Evolutionary conservation across 345 rosid genomes (phyloP), one percentile per base, ranked within the genome.

Genomic region (Firmiana major): DNA sequence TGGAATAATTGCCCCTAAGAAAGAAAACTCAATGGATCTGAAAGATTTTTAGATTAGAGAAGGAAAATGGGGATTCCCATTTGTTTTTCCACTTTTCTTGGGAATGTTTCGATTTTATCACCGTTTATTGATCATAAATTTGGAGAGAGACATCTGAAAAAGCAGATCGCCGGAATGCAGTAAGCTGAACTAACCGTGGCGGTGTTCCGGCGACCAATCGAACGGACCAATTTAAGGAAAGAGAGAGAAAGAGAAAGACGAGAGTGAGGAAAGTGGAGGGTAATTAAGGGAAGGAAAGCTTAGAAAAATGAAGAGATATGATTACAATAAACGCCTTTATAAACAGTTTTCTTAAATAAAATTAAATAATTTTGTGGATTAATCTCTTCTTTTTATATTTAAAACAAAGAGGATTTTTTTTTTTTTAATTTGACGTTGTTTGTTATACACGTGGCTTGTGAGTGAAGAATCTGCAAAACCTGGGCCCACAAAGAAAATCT

Each of bases 161-260:
- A 58, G 31, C 75, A 42, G 75, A 48, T 76, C 78, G 45, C 81
- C 85, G 76, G 83, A 46, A 77, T 71, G 68, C 71, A 70, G 69
- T 73, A 48, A 53, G 64, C 22, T 64, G 62, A 80, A 76, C 82
- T 31, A 77, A 80, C 77, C 77, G 79, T 49, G 53, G 45, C 57
- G 58, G 75, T 3, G 16, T 60, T 74, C 81, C 73, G 66, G 78
- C 46, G 74, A 66, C 77, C 53, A 75, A 81, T 74, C 76, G 70
- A 31, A 81, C 53, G 26, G 26, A 70, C 62, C 43, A 40, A 46
- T 67, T 63, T 66, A 24, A 11, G 36, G 71, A 43, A 65, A 73
- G n/a, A 63, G 26, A 73, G 15, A 60, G 66, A 9, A 53, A 60
- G 42, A 43, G 21, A 43, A 15, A 51, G 66, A 42, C 16, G 58